A percentile compares a stretch with the other conserved stretches of the same genome.
These are phyloP conservation scores for Leucogyrophana mollusca DNA, from an alignment of 768 basidiomycete genomes.

Conservation along the genomic window DNA sequence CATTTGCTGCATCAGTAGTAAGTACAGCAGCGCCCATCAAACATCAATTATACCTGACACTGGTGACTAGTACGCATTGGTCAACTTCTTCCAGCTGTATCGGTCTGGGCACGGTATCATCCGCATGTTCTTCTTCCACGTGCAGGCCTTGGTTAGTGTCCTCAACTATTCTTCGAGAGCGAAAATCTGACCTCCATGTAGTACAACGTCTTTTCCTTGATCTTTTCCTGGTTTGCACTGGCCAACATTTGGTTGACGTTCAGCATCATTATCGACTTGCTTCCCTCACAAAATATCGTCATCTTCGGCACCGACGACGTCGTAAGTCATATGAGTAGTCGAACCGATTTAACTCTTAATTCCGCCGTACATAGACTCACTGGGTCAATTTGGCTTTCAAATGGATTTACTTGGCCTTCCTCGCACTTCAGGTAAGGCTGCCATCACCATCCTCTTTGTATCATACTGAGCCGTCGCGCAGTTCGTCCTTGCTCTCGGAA, in stretches of 20 bases:
- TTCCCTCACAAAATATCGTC: slow-evolving; percentile 50
- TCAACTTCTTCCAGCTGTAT: slow-evolving; percentile 91
- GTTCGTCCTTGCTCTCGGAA: slow-evolving; percentile 74
- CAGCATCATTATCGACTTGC: slow-evolving; percentile 89
- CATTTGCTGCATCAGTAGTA: slow-evolving; percentile 89
- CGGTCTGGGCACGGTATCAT: slow-evolving; percentile 82
- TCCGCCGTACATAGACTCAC: slow-evolving; percentile 57
- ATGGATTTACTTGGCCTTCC: slow-evolving; percentile 85
- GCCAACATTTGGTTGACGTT: slow-evolving; percentile 96
- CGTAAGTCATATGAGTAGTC: slow-evolving; percentile 43
- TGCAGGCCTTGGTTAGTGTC: slow-evolving; percentile 79
- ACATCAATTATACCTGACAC: background rate
- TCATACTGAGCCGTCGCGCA: slow-evolving; percentile 18
- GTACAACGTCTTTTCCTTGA: slow-evolving; percentile 82
- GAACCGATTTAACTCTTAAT: background rate
- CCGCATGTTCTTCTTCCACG: slow-evolving; percentile 95
- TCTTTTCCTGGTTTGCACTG: slow-evolving; percentile 92
- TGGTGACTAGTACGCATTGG: slow-evolving; percentile 71
- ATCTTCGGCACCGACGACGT: slow-evolving; percentile 73
- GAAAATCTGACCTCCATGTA: slow-evolving; percentile 26
- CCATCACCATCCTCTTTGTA: no score
- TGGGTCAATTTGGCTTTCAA: slow-evolving; percentile 83
- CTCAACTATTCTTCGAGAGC: background rate
- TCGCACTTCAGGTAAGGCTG: slow-evolving; percentile 67
- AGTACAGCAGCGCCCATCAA: slow-evolving; percentile 26